Base-by-base conservation (phyloP, 768 basidiomycete species). In the Trametes punicea region DNA sequence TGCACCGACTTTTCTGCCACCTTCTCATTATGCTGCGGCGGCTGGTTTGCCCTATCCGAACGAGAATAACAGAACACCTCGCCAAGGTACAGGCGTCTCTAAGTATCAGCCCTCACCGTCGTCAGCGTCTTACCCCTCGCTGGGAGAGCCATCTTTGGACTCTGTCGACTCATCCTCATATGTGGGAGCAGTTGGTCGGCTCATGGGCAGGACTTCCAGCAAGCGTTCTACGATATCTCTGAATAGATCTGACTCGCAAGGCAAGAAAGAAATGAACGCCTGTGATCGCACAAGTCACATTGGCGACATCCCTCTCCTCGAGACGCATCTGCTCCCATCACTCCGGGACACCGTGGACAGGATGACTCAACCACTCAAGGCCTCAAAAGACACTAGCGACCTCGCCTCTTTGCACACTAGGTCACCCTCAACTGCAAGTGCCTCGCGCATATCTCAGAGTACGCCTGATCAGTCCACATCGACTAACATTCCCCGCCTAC, bases 261-360 rank as follows among this genome's bases (percentile, higher is more conserved):
- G 34, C 16, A 50, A 57, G 20, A 39, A 63, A 31, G 59, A 38
- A 54, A 56, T 52, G 45, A 47, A 38, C 20, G 18, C 18, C 16
- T 41, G 47, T 23, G 63, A 62, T 13, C 73, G 73, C 21, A 66
- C 62, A 53, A 81, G 77, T 59, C 73, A 79, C 49, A 69, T 81
- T 16, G 74, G 70, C 10, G 81, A 81, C 48, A 70, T 88, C 4
- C 81, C 84, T 6, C 72, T 83, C 25, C 67, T 88, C 27, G 87
- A 90, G 59, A 73, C 81, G 0, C 80, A 86, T 25, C 73, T 90
- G 4, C 68, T 90, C 33, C 88, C 88, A 8, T 84, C 86, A 16
- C 73, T 90, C 31, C 76, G 81, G 38, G 87, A 89, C 53, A 90
- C 88, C 0, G 78, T 90, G 33, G 80, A 85, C 62, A 79, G 81